Evolutionary conservation across 495 filamentous ascomycete species (phyloP).

Genomic region (Neurospora tetrasperma): DNA sequence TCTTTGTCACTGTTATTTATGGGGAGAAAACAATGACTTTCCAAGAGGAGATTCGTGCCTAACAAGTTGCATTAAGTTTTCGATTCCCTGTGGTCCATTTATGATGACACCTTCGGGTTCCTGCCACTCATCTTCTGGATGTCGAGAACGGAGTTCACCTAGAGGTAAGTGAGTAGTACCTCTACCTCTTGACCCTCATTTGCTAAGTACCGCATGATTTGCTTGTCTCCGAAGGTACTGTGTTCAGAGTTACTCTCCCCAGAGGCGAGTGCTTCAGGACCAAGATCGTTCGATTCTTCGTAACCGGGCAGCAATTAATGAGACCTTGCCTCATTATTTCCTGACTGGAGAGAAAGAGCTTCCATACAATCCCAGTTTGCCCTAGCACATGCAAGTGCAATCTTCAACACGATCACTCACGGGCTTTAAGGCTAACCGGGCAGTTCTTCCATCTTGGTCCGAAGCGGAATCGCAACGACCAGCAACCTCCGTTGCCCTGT

Average conservation of each 20-base stretch:
- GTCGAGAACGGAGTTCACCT: not conserved
- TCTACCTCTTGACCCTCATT: not conserved
- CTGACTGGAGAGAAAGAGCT: not conserved
- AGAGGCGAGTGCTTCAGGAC: not conserved
- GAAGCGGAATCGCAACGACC: not conserved
- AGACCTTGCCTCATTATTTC: not conserved
- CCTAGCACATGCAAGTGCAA: not conserved
- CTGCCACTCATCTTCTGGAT: not conserved
- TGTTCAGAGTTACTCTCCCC: not conserved
- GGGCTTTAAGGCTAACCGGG: not conserved
- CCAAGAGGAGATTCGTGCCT: not conserved
- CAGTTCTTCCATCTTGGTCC: not conserved
- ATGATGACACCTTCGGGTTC: not conserved
- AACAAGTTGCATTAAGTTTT: not conserved
- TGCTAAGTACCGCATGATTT: not conserved
- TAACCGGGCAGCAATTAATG: not conserved
- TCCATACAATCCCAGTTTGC: not conserved
- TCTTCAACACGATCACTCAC: not conserved
- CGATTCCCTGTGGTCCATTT: not conserved
- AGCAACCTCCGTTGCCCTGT: not conserved
- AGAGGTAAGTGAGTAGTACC: not conserved
- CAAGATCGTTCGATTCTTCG: not conserved
- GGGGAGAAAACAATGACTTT: not conserved
- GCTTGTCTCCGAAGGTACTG: not conserved
- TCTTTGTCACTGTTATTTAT: not conserved